Conservation (phyloP, 208 protist genomes). For the Endotrypanum monterogeii region DNA sequence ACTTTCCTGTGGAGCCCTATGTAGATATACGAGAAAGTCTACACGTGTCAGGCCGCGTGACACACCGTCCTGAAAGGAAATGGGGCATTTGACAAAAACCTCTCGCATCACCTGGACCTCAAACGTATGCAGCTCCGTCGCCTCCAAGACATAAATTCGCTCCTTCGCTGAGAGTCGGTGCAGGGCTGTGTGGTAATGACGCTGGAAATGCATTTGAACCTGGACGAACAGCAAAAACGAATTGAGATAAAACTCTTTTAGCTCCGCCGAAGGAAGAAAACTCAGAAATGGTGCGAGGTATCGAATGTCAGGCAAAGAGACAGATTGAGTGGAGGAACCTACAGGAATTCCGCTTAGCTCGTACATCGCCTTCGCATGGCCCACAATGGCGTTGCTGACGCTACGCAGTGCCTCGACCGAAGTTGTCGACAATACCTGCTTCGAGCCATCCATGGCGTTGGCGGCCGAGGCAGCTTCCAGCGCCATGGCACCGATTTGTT, state of each 20-base stretch:
- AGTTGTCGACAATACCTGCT: neutral
- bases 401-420: conserved; percentile 30
- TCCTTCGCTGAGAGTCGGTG: conserved; percentile 34
- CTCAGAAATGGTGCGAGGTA: conserved; percentile 80
- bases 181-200: conserved; percentile 26
- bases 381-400: conserved; percentile 40
- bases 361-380: conserved; percentile 67
- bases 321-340: conserved; percentile 5
- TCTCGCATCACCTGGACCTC: conserved; percentile 54
- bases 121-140: conserved; percentile 45
- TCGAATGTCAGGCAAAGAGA: conserved; percentile 57
- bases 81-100: conserved; percentile 55
- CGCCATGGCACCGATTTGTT: conserved; percentile 51
- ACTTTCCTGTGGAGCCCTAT: conserved; percentile 54
- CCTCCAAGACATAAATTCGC: conserved; percentile 45
- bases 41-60: conserved; percentile 57
- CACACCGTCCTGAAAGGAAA: conserved; percentile 39
- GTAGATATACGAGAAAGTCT: conserved; percentile 72
- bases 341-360: conserved; percentile 53
- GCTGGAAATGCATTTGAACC: conserved; percentile 67
- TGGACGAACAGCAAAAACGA: conserved; percentile 75
- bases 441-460: neutral
- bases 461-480: conserved; percentile 8
- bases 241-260: conserved; percentile 52
- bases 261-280: conserved; percentile 53